Evolutionary conservation across 169 alveolate genomes (phyloP), one percentile per base, ranked within the genome.

Genomic region (Plasmodium falciparum): DNA sequence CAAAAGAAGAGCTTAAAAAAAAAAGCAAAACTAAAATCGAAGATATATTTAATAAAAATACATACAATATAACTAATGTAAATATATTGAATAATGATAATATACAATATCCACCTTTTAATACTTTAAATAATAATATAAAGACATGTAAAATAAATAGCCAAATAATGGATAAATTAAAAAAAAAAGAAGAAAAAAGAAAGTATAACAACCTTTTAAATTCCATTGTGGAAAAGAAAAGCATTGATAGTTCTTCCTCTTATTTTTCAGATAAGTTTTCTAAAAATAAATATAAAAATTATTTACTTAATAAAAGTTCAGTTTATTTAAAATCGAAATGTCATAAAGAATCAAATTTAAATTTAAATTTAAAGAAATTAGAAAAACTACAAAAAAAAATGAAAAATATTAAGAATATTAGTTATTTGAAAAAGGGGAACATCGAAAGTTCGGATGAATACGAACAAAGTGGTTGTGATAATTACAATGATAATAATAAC

Each of bases 281-380:
- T 39, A 69, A 22, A 69, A 83, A 83, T 61, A 54, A 69, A 66
- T 67, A 67, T 45, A 69, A 83, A 24, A 49, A 69, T 83, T 83
- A 58, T 45, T 49, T 83, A 12, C 65, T 69, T 20, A 83, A 69
- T 59, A 67, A 83, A 69, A 69, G 91, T 24, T 83, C 66, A 24
- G 24, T 83, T 12, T 69, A 83, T 59, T 15, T 83, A 83, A 83
- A 56, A 59, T 69, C 85, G 5, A 83, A 83, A 83, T 83, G 61
- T 33, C 45, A 11, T 59, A 54, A 24, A 45, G 73, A 45, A 69
- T 56, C 59, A 69, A 62, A 52, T 69, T 52, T 52, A 13, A 52
- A 80, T 69, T 67, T 52, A 13, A 52, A 83, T 83, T 49, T 61
- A 83, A 24, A 26, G 20, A 49, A 62, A 80, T 33, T 58, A 59